Conservation (phyloP, 2,329 filamentous ascomycete genomes). For the Penicillium polonicum region DNA sequence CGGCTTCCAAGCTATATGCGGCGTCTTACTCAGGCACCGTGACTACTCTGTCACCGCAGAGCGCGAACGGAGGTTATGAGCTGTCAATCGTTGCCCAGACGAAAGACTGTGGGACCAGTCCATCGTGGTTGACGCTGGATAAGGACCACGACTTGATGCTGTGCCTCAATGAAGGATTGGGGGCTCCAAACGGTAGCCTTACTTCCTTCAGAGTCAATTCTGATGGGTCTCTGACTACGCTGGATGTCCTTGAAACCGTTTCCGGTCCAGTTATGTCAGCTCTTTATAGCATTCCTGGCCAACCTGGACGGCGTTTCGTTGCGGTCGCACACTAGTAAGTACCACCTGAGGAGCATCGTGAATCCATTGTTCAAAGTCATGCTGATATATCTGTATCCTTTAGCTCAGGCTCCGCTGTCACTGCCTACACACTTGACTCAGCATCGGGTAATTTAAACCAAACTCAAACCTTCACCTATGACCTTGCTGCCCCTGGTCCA, state of each 20-base stretch:
- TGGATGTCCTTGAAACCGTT: constrained; percentile 12
- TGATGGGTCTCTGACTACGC: constrained; percentile 11
- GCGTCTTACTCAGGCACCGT: constrained; percentile 37
- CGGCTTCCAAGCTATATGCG: constrained; percentile 28
- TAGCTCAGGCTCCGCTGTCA: constrained; percentile 15
- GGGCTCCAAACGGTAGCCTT: constrained; percentile 18
- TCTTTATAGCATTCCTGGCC: constrained; percentile 6
- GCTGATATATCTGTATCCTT: not conserved
- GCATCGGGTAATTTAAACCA: constrained; percentile 9
- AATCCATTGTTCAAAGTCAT: not conserved
- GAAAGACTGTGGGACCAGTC: constrained; percentile 17
- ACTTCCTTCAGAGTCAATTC: constrained; percentile 15
- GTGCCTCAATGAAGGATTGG: constrained; percentile 23
- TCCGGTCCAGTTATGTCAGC: constrained; percentile 20
- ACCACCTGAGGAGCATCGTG: not conserved
- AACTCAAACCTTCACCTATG: constrained; percentile 15
- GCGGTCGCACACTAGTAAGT: constrained; percentile 24
- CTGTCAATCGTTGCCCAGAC: constrained; percentile 11
- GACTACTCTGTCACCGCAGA: constrained; percentile 27
- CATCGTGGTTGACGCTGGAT: constrained; percentile 25
- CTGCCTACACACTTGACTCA: constrained; percentile 12
- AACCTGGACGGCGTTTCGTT: constrained; percentile 10
- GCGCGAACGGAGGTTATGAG: constrained; percentile 3
- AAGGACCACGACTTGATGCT: constrained; percentile 10
- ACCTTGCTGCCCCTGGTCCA: constrained; percentile 38